phyloP scores from a whole-genome alignment of 306 rosid species.

The Pterocarpus macrocarpus region DNA sequence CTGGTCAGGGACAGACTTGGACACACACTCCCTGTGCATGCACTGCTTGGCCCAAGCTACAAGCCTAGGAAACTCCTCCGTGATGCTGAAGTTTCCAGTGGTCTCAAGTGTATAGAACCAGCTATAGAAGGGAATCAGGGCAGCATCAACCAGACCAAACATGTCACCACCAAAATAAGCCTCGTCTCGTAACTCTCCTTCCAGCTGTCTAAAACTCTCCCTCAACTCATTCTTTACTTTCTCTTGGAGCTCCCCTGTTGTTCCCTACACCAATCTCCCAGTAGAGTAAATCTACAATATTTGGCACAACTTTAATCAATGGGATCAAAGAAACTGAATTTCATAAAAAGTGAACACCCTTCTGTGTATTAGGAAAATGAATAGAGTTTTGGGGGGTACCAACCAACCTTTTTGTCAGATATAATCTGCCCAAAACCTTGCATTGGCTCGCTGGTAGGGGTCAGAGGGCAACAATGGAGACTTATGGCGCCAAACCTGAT shows the following conservation, averaged over 20 bases:
- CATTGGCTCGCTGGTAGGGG: slow-evolving; percentile 12
- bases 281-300: slow-evolving; percentile 39
- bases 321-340: no score
- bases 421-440: slow-evolving; percentile 42
- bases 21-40: slow-evolving; percentile 50
- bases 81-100: slow-evolving; percentile 43
- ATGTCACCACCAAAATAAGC: slow-evolving; percentile 52
- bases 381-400: neutral
- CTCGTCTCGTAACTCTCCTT: slow-evolving; percentile 49
- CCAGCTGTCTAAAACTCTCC: slow-evolving; percentile 42
- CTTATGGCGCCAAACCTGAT: slow-evolving; percentile 32
- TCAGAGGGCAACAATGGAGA: slow-evolving; percentile 12
- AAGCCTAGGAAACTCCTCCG: slow-evolving; percentile 47
- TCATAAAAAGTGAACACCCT: no score
- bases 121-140: slow-evolving; percentile 48
- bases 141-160: slow-evolving; percentile 51
- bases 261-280: slow-evolving; percentile 33
- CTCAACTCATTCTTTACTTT: slow-evolving; percentile 47
- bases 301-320: no score
- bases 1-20: slow-evolving; percentile 47
- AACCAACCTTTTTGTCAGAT: slow-evolving; percentile 27
- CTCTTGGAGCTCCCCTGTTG: slow-evolving; percentile 52
- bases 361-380: no score
- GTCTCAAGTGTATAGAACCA: slow-evolving; percentile 50
- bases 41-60: slow-evolving; percentile 55